Evolutionary conservation across 352 stramenopile genomes (phyloP), one percentile per base, ranked within the genome.

Genomic region (Peronospora tabacina): DNA sequence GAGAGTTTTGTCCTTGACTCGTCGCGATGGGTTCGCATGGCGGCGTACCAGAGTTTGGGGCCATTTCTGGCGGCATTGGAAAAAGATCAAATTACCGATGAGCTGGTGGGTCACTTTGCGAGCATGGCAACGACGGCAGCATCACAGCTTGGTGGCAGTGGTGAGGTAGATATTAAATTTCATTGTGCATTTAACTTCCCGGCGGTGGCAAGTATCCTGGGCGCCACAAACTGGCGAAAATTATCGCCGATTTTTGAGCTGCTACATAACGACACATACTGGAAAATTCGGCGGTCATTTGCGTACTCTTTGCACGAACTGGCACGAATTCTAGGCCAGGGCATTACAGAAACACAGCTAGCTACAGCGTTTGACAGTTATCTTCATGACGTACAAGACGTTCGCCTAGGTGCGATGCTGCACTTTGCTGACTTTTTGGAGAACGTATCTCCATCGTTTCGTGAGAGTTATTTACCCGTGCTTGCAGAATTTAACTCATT

Each of bases 11-110:
- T 96, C 7, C 63, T 63, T 16, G 94, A 98, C 71, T 63, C 67
- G 10, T 96, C 93, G 32, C 88, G 94, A 39, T 97, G 94, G 76
- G 93, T 98, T 1, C 79, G 91, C 34, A 89, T 97, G 62, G 90
- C 91, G 1, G 95, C 95, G 55, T 97, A 96, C 62, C 93, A 98
- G 63, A 96, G 72, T 52, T 63, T 90, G 7, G 78, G 79, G 1
- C 72, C 77, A 17, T 87, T 90, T 40, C 57, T 90, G 34, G 73
- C 71, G 24, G 71, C 74, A n/a, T 84, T 98, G 44, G 86, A 95
- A 52, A 76, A 67, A 5, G 75, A 90, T 24, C 75, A 94, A 19
- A 56, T 97, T 20, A 82, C 70, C 12, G 70, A 91, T 49, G 74
- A 80, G 43, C 58, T 97, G 12, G 61, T 96, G 12, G 53, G 61